Evolutionary conservation across 2,329 filamentous ascomycete genomes (phyloP), one percentile per base, ranked within the genome.

Genomic region (Fusarium multiceps): DNA sequence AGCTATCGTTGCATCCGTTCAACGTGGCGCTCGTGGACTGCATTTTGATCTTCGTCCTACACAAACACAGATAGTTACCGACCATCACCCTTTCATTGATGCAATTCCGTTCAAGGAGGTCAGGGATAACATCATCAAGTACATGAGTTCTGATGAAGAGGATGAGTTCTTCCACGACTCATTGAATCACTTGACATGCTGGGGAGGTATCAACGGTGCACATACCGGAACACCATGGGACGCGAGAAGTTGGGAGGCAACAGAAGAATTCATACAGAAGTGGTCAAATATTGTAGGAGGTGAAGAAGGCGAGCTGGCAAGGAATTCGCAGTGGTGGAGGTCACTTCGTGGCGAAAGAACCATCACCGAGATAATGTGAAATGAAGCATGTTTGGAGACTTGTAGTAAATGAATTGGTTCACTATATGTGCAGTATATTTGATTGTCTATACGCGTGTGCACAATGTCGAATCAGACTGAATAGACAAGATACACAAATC

Each of bases 111-210:
- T 76, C 51, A 66, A 47, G n/a, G 66, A 72, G 21, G 57, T 77
- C 7, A 69, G 75, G 10, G 72, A 76, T 7, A 76, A 75, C 6
- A 57, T 77, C 16, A 77, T 77, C n/a, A 51, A 59, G 18, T 45
- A 68, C 10, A 64, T 61, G 48, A 54, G 69, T n/a, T 50, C 55
- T 7, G 69, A 74, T 45, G 69, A 77, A 40, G 72, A 75, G 58
- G 73, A 75, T 28, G 75, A 75, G 57, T 75, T 77, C 55, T 77
- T 77, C 28, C 74, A 75, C 40, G 75, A 77, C 34, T 65, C 72
- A 8, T 45, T 75, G n/a, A 75, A 75, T 40, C 73, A 76, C 42
- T 55, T 77, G 48, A 77, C 69, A 28, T 77, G 75, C 21, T 77
- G 76, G 75, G 76, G 75, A 16, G 58, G 73, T 13, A 60, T 73